Percentiles rank a stretch among this genome's conserved stretches.
Evolutionary conservation across 2,329 filamentous ascomycete species (phyloP).

Genomic region (Colletotrichum neosansevieriae): DNA sequence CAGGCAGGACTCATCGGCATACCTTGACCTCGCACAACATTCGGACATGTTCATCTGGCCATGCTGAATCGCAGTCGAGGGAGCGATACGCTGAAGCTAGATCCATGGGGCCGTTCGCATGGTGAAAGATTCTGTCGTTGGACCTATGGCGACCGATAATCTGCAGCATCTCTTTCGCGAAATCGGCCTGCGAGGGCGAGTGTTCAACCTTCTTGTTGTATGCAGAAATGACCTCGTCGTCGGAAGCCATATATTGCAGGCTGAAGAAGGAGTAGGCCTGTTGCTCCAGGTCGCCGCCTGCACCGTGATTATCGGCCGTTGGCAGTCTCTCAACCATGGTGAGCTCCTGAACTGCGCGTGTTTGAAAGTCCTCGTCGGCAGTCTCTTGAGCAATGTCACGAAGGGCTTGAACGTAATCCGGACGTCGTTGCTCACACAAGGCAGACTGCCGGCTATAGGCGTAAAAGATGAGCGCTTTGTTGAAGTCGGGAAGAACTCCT

Average conservation of each 20-base stretch:
- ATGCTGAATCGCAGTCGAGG: conserved; percentile 29
- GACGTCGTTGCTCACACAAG: conserved; percentile 31
- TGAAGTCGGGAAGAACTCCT: conserved; percentile 38
- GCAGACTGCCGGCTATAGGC: conserved; percentile 34
- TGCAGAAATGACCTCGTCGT: conserved; percentile 42
- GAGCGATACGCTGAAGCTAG: conserved; percentile 28
- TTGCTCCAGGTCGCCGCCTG: conserved; percentile 32
- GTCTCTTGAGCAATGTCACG: conserved; percentile 29
- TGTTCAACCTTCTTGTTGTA: conserved; percentile 42
- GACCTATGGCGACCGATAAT: conserved; percentile 41
- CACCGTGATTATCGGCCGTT: not conserved
- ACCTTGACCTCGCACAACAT: conserved; percentile 38
- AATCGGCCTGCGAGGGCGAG: conserved; percentile 42
- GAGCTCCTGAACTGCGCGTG: conserved; percentile 34
- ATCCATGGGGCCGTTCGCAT: conserved; percentile 30
- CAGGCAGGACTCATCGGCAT: not conserved
- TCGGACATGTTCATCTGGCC: conserved; percentile 22
- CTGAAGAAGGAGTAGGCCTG: conserved; percentile 38
- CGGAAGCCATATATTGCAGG: conserved; percentile 32
- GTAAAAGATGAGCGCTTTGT: conserved; percentile 35
- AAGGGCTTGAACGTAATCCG: conserved; percentile 30
- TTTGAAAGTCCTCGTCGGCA: conserved; percentile 36
- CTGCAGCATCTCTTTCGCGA: conserved; percentile 41
- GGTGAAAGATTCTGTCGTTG: conserved; percentile 28
- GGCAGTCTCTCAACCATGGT: conserved; percentile 31